Conservation (phyloP, 352 stramenopile genomes). For the Pythium grandisporangium region DNA sequence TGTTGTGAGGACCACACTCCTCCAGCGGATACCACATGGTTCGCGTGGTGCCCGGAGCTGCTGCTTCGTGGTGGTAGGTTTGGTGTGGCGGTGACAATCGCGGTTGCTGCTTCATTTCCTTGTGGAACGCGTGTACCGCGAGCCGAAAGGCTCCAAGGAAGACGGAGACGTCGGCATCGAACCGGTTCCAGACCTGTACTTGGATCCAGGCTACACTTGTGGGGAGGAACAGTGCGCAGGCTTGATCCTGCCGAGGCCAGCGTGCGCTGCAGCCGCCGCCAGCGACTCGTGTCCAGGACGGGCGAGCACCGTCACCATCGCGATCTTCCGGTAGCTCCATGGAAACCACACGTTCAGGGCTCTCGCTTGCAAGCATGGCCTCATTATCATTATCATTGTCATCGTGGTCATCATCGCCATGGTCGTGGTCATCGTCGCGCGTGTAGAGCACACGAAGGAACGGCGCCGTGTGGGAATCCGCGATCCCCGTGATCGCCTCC, state of each 20-base stretch:
- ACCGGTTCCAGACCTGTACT: conserved; percentile 58
- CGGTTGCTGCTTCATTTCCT: conserved; percentile 12
- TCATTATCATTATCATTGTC: background rate
- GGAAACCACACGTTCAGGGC: no score
- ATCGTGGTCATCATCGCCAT: background rate
- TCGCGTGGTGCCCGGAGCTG: conserved; percentile 1
- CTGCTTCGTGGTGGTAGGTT: conserved; percentile 14
- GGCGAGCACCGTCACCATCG: conserved; percentile 11
- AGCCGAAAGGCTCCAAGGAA: conserved; percentile 32
- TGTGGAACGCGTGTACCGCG: conserved; percentile 14
- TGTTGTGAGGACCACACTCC: background rate
- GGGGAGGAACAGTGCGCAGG: conserved; percentile 18
- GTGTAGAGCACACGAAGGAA: background rate
- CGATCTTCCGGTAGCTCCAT: conserved; percentile 9
- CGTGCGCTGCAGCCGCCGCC: conserved; percentile 26
- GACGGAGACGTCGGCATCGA: conserved; percentile 39
- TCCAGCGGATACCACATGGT: conserved; percentile 14
- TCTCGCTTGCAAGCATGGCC: no score
- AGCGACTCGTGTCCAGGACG: background rate
- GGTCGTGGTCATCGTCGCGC: conserved; percentile 3
- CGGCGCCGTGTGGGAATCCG: background rate
- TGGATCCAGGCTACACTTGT: conserved; percentile 30
- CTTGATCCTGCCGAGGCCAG: conserved; percentile 11
- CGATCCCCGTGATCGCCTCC: background rate
- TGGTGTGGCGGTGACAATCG: conserved; percentile 9